A percentile compares a stretch with the other conserved stretches of the same genome.
Evolutionary conservation across 176 grass and related monocot species (phyloP).

Genomic region (Tillandsia fasciculata): DNA sequence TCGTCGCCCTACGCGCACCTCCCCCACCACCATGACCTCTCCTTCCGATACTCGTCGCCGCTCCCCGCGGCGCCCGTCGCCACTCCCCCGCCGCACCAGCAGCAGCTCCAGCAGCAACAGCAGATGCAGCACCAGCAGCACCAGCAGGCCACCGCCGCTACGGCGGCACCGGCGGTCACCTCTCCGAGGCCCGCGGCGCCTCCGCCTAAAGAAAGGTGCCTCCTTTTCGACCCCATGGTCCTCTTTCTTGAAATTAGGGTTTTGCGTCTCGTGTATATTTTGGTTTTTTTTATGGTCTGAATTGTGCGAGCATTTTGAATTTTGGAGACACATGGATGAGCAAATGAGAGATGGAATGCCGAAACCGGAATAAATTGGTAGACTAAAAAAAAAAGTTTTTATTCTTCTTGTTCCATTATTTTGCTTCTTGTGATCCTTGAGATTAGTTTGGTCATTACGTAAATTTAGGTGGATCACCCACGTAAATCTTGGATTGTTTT

Average conservation of each 20-base stretch:
- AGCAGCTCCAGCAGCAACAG: conserved; percentile 38
- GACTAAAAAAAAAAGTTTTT: background rate
- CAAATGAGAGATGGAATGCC: conserved; percentile 5
- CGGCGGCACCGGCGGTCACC: background rate
- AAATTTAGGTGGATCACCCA: background rate
- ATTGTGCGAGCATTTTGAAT: conserved; percentile 7
- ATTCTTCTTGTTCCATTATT: background rate
- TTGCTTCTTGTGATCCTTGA: background rate
- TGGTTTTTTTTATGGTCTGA: conserved; percentile 30
- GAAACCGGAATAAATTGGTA: too few species aligned
- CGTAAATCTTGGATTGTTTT: too few species aligned
- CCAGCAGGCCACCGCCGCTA: conserved; percentile 9
- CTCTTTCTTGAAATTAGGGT: conserved; percentile 8
- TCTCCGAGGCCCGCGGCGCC: conserved; percentile 8
- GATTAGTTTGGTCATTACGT: background rate
- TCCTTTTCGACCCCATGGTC: conserved; percentile 14
- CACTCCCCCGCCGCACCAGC: conserved; percentile 25
- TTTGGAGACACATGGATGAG: conserved; percentile 20
- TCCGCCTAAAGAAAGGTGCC: conserved; percentile 34
- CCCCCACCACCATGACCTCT: conserved; percentile 13
- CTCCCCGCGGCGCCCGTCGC: conserved; percentile 26
- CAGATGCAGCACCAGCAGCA: conserved; percentile 21
- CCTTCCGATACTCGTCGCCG: conserved; percentile 22
- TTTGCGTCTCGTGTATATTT: conserved; percentile 21
- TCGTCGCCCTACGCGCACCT: conserved; percentile 6